Evolutionary conservation across 208 protist species (phyloP).

Genomic region (Trypanosoma brucei): DNA sequence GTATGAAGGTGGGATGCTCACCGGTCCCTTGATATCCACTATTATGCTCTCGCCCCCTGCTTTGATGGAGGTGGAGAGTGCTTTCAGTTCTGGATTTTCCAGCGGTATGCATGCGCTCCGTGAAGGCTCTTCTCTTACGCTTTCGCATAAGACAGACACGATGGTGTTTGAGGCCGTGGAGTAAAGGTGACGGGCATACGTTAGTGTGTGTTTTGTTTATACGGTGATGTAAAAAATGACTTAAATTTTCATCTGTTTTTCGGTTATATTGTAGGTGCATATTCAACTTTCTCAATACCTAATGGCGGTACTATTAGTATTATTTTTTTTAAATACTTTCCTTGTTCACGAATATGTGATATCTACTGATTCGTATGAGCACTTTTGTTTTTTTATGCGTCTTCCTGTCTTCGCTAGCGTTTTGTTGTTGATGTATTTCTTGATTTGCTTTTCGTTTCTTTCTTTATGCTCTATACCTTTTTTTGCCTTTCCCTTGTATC

Average conservation of each 20-base stretch:
- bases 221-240: too few relatives aligned
- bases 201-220: too few relatives aligned
- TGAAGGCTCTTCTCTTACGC: constrained; percentile 20
- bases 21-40: constrained; percentile 28
- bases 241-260: not conserved
- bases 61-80: constrained; percentile 32
- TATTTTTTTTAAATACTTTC: too few relatives aligned
- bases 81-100: constrained; percentile 23
- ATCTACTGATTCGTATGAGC: too few relatives aligned
- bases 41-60: constrained; percentile 27
- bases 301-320: too few relatives aligned
- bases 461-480: too few relatives aligned
- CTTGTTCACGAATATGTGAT: not conserved
- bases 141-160: constrained; percentile 20
- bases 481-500: too few relatives aligned
- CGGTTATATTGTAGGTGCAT: too few relatives aligned
- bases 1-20: constrained; percentile 26
- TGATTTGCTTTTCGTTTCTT: not conserved
- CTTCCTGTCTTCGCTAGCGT: constrained; percentile 10
- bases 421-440: not conserved
- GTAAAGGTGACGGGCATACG: not conserved
- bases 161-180: constrained; percentile 18
- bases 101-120: constrained; percentile 25
- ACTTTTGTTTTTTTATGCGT: constrained; percentile 14
- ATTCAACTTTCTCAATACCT: too few relatives aligned